Conservation (phyloP, 1,284 basidiomycete genomes). For the Ustilago nuda region DNA sequence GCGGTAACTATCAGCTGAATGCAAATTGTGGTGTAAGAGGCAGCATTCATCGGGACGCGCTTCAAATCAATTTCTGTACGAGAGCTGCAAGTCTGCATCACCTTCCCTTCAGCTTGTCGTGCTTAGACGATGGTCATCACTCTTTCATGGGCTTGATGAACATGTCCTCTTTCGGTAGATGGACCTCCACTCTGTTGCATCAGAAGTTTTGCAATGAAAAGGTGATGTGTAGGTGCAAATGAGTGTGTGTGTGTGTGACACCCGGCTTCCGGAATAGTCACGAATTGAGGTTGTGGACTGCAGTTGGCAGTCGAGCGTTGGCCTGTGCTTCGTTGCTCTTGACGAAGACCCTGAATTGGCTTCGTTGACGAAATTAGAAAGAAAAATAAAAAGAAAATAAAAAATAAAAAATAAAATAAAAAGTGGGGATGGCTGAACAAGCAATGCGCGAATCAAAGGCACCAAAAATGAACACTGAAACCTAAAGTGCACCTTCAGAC, state of each 20-base stretch:
- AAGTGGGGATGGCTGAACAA: background rate
- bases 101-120: background rate
- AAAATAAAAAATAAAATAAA: background rate
- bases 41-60: background rate
- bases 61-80: background rate
- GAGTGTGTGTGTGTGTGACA: too few relatives aligned
- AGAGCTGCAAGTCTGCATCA: constrained; percentile 1
- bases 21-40: too few relatives aligned
- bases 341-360: constrained; percentile 4
- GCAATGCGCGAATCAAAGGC: constrained; percentile 2
- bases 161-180: background rate
- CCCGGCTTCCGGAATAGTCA: background rate
- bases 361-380: constrained; percentile 4
- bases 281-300: background rate
- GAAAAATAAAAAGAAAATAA: background rate
- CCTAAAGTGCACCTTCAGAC: too few relatives aligned
- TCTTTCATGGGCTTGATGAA: background rate
- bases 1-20: too few relatives aligned
- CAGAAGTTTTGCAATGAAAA: background rate
- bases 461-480: background rate
- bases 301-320: background rate
- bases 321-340: constrained; percentile 10
- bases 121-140: background rate
- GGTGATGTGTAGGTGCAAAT: background rate
- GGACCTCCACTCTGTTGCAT: too few relatives aligned